Conservation (phyloP, 129 eudicot species). For the Escallonia herrerae region DNA sequence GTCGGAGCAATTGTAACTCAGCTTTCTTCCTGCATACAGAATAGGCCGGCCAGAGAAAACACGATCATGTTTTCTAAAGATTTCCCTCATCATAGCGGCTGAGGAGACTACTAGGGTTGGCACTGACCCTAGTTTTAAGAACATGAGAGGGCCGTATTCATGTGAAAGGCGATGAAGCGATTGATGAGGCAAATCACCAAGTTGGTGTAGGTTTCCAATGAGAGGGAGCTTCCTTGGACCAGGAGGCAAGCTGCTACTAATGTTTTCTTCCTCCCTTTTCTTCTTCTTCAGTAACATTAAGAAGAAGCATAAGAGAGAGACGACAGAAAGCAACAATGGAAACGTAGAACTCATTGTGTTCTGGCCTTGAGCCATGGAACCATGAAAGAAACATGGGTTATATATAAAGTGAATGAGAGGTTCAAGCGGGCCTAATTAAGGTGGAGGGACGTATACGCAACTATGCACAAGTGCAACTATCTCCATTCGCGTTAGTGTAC, state of each 20-base stretch:
- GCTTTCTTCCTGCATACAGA: conserved; percentile 3
- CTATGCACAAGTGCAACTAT: no score
- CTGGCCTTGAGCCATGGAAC: not conserved
- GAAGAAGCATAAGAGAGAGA: not conserved
- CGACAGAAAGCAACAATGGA: not conserved
- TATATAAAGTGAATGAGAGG: no score
- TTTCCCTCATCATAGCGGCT: conserved; percentile 18
- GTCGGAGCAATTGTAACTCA: conserved; percentile 6
- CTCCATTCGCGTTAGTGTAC: no score
- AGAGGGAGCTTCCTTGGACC: conserved; percentile 31
- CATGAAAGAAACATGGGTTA: no score
- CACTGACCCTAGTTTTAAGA: conserved; percentile 22
- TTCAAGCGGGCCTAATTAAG: no score
- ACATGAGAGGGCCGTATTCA: conserved; percentile 23
- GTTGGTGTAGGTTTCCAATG: conserved; percentile 30
- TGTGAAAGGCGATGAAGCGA: conserved; percentile 14
- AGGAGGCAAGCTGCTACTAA: conserved; percentile 16
- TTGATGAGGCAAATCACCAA: conserved; percentile 20
- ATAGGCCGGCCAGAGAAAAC: conserved; percentile 24
- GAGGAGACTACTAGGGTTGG: conserved; percentile 27
- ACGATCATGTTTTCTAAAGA: conserved; percentile 14
- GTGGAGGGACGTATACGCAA: no score
- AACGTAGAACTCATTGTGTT: not conserved
- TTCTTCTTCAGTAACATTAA: not conserved
- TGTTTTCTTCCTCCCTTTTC: not conserved